Evolutionary conservation across 192 early-diverging fungal species (phyloP).

Genomic region (Geranomyces variabilis): DNA sequence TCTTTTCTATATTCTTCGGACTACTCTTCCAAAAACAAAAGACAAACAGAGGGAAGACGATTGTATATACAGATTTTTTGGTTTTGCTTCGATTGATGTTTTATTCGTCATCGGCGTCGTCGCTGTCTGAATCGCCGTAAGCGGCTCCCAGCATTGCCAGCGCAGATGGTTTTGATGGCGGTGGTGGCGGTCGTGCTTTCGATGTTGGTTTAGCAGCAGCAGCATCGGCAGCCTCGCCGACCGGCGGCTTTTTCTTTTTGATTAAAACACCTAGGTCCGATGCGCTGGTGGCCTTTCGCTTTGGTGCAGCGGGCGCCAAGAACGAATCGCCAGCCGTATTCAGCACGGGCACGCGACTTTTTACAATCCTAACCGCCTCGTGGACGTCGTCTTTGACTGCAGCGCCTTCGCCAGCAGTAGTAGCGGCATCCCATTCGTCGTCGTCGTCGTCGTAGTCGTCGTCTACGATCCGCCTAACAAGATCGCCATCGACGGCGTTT

Average conservation of each 20-base stretch:
- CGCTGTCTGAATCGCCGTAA: slow-evolving; percentile 24
- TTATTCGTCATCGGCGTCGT: background rate
- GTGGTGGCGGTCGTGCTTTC: background rate
- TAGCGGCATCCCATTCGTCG: background rate
- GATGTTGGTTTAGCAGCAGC: background rate
- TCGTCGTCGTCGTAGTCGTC: slow-evolving; percentile 38
- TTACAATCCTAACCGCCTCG: background rate
- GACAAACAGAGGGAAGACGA: no score
- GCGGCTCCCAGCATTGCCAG: slow-evolving; percentile 21
- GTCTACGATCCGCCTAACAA: slow-evolving; percentile 61
- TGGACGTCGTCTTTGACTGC: slow-evolving; percentile 45
- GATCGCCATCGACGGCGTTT: slow-evolving; percentile 61
- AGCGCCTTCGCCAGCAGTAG: slow-evolving; percentile 48
- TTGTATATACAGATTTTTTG: no score
- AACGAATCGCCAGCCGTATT: background rate
- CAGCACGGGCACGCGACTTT: background rate
- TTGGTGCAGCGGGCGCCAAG: background rate
- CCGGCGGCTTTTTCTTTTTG: slow-evolving; percentile 23
- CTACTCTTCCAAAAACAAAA: no score
- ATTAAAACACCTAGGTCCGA: slow-evolving; percentile 18
- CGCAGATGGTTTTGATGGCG: background rate
- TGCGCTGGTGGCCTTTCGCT: background rate
- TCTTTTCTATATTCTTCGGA: no score
- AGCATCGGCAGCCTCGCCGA: no score
- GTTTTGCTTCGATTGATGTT: no score